Base-by-base conservation (phyloP, 441 rosid genomes). In the Adansonia rubrostipa region DNA sequence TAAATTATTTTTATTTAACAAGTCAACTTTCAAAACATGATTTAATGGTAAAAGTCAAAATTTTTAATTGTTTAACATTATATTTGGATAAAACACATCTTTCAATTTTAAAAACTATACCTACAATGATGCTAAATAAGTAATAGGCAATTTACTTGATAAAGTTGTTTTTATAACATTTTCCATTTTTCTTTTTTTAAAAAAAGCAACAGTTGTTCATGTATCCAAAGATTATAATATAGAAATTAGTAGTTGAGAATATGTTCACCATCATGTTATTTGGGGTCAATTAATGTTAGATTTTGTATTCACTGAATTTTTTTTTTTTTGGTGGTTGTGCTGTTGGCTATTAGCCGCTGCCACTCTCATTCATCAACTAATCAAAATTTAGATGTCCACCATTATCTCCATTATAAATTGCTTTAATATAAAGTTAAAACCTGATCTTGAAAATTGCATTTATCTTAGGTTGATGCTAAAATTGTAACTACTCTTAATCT, bases 381-480 rank as follows among this genome's bases (percentile, higher is more conserved):
- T 63, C 44, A 62, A 33, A 63, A 33, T 28, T 63, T 19, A 63
- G 14, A 63, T 33, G 9, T 13, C 67, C 14, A 63, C 4, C 45
- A 5, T 63, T 63, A 5, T 33, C 67, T 22, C 40, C 5, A 22
- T 24, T 9, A 9, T 9, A 9, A 6, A 8, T 63, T 33, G 68
- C 68, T 63, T 63, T 63, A 63, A 63, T 19, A 33, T 36, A 0
- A 63, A 33, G 68, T 4, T 14, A 33, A 36, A 14, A 28, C 14
- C 6, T 51, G 28, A 22, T 9, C 14, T 1, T 67, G 28, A 67
- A 44, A 44, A 8, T 17, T 67, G 3, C 53, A 44, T 42, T 67
- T 40, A 67, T 67, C 71, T 67, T 67, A 17, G 3, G 9, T 67
- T 67, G 71, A 67, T 67, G 71, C 28, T n/a, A 44, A 19, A 40